phyloP scores from a whole-genome alignment of 176 grass and related monocot genomes.

The Aegilops longissima region DNA sequence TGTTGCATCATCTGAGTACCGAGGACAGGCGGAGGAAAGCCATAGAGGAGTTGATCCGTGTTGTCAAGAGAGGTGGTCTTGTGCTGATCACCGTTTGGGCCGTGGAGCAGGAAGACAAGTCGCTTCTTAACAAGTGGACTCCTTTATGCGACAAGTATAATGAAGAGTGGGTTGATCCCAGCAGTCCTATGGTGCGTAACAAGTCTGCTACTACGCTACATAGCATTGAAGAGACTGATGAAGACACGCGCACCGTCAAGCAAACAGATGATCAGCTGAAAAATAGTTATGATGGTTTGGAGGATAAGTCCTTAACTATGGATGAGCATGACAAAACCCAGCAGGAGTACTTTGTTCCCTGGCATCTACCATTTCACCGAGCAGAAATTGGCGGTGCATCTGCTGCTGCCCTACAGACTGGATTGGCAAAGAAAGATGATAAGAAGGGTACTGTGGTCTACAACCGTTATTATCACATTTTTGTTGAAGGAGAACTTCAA shows the following conservation, averaged over 20 bases:
- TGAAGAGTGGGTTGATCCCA: conserved; percentile 84
- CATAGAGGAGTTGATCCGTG: conserved; percentile 83
- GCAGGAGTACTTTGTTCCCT: conserved; percentile 99
- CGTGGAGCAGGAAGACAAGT: conserved; percentile 83
- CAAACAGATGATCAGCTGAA: conserved; percentile 33
- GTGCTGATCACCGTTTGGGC: conserved; percentile 98
- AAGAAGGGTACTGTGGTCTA: conserved; percentile 92
- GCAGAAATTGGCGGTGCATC: conserved; percentile 90
- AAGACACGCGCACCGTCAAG: conserved; percentile 13
- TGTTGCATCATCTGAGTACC: conserved; percentile 93
- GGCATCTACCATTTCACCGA: conserved; percentile 94
- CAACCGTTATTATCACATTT: conserved; percentile 94
- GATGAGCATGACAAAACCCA: conserved; percentile 45
- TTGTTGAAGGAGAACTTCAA: conserved; percentile 94
- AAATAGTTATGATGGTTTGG: conserved; percentile 24
- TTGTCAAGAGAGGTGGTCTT: conserved; percentile 72
- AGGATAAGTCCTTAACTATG: conserved; percentile 12
- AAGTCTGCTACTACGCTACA: conserved; percentile 53
- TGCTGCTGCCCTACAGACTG: conserved; percentile 71
- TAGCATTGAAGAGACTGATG: conserved; percentile 74
- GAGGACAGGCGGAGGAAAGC: conserved; percentile 81
- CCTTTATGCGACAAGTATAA: conserved; percentile 84
- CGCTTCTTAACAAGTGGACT: conserved; percentile 82
- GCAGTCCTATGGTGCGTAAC: conserved; percentile 47
- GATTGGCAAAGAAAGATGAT: conserved; percentile 89